Evolutionary conservation across 768 basidiomycete genomes (phyloP).

Genomic region (Russula compacta): DNA sequence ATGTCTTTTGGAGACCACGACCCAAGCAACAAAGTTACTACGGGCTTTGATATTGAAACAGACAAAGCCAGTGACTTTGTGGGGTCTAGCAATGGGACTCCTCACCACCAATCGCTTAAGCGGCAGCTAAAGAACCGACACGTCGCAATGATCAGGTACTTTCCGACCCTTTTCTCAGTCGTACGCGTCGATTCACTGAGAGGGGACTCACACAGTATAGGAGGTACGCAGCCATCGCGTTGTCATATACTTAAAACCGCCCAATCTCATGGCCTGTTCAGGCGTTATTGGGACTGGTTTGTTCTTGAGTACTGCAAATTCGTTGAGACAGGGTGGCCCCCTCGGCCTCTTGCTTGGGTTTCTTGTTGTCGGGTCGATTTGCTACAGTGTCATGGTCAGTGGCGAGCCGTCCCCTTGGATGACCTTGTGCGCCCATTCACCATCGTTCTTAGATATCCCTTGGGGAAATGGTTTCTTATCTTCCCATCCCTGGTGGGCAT

Average conservation of each 20-base stretch:
- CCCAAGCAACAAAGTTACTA: neutral
- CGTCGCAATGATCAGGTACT: slow-evolving; percentile 71
- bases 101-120: slow-evolving; percentile 13
- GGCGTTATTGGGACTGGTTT: slow-evolving; percentile 36
- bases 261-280: neutral
- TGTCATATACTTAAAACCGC: neutral
- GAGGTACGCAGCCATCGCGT: slow-evolving; percentile 21
- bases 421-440: neutral
- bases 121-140: slow-evolving; percentile 48
- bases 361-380: slow-evolving; percentile 51
- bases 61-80: slow-evolving; percentile 1
- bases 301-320: slow-evolving; percentile 37
- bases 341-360: slow-evolving; percentile 72
- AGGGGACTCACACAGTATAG: slow-evolving; percentile 24
- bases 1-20: neutral
- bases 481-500: slow-evolving; percentile 74
- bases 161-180: neutral
- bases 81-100: neutral
- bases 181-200: neutral
- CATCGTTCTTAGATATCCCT: slow-evolving; percentile 43
- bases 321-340: slow-evolving; percentile 53
- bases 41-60: neutral
- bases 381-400: slow-evolving; percentile 61
- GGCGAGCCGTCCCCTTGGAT: too few species aligned
- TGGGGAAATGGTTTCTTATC: slow-evolving; percentile 67